Evolutionary conservation across 805 yeast species (phyloP).

Genomic region (Monosporozyma solicola): DNA sequence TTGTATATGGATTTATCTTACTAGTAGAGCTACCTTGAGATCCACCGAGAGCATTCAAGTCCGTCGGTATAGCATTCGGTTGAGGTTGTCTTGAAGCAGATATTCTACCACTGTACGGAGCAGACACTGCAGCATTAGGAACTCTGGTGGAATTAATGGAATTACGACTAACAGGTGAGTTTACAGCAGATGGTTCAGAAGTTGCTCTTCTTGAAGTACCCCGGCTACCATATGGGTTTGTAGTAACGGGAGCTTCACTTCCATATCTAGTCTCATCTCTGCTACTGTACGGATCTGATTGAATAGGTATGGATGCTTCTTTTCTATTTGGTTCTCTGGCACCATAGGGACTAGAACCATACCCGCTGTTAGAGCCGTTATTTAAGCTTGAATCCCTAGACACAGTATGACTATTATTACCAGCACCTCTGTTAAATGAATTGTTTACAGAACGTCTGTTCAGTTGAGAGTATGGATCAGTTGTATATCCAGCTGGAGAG

Average conservation of each 20-base stretch:
- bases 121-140: background rate
- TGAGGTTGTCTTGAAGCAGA: background rate
- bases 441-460: background rate
- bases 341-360: background rate
- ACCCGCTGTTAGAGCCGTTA: background rate
- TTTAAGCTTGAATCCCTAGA: background rate
- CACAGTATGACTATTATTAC: background rate
- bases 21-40: background rate
- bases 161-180: background rate
- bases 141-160: background rate
- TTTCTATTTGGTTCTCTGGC: background rate
- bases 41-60: background rate
- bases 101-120: background rate
- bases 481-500: background rate
- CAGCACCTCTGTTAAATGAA: background rate
- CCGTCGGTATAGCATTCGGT: background rate
- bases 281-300: background rate
- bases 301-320: background rate
- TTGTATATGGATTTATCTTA: constrained; percentile 1
- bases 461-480: background rate
- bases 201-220: background rate
- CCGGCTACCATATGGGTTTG: background rate
- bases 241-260: background rate
- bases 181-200: background rate
- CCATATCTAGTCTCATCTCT: background rate